A percentile compares a stretch with the other conserved stretches of the same genome.
Conservation (phyloP, 2,329 filamentous ascomycete genomes). For the Penicillium thymicola region DNA sequence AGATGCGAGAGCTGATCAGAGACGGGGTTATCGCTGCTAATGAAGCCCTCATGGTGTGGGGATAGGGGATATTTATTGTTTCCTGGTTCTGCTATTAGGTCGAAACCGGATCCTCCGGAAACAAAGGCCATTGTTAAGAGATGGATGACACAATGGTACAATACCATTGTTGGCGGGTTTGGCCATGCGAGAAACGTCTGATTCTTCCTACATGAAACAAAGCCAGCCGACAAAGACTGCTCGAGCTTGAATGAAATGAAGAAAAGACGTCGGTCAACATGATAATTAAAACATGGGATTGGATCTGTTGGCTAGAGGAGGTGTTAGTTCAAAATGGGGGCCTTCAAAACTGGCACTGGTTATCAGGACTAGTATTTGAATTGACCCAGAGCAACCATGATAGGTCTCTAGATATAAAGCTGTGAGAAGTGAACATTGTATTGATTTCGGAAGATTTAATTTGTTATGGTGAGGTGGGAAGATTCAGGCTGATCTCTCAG, state of each 20-base stretch:
- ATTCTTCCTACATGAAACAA: background rate
- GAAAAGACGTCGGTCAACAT: background rate
- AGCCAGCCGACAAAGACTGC: background rate
- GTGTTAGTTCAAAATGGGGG: too few relatives aligned
- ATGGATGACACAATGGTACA: background rate
- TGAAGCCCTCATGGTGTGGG: background rate
- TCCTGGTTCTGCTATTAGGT: too few relatives aligned
- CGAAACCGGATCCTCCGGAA: background rate
- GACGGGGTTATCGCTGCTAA: background rate
- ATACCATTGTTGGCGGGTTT: background rate
- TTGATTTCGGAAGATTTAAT: background rate
- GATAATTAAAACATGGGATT: background rate
- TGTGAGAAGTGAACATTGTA: background rate
- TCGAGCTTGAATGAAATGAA: background rate
- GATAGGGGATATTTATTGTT: background rate
- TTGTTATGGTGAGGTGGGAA: fast-evolving
- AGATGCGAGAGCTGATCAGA: background rate
- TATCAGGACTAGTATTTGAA: too few relatives aligned
- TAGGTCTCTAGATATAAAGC: too few relatives aligned
- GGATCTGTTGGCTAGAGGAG: too few relatives aligned
- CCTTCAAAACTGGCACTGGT: too few relatives aligned
- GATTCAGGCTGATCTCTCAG: background rate
- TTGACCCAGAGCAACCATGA: too few relatives aligned
- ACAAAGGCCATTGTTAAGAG: background rate
- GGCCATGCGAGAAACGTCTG: background rate